Evolutionary conservation across 2,329 filamentous ascomycete genomes (phyloP).

Genomic region (Metarhizium anisopliae): DNA sequence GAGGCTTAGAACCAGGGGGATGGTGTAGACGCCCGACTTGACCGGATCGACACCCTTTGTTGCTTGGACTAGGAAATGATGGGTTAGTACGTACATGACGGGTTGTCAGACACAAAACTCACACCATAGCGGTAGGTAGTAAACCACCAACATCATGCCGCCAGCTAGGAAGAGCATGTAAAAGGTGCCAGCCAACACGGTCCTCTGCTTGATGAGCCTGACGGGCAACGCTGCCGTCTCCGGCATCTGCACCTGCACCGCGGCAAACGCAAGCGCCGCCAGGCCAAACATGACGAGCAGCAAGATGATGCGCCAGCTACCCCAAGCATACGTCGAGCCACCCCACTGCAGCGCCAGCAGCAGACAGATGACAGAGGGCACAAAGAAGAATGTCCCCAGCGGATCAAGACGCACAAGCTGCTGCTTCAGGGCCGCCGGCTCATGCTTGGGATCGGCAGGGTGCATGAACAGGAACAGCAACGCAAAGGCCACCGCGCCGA

Average conservation of each 20-base stretch:
- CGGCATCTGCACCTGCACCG: slow-evolving; percentile 43
- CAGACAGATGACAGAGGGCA: slow-evolving; percentile 50
- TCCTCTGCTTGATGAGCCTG: slow-evolving; percentile 44
- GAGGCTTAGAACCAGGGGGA: slow-evolving; percentile 47
- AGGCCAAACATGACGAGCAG: slow-evolving; percentile 43
- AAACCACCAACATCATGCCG: slow-evolving; percentile 45
- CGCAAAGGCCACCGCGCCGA: slow-evolving; percentile 41
- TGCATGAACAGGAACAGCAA: slow-evolving; percentile 41
- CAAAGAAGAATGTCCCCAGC: slow-evolving; percentile 49
- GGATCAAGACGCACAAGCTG: slow-evolving; percentile 48
- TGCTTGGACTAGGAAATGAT: slow-evolving; percentile 38
- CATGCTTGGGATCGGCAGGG: slow-evolving; percentile 23
- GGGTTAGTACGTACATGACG: not conserved
- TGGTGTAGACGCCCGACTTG: slow-evolving; percentile 47
- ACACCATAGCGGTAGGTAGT: slow-evolving; percentile 48
- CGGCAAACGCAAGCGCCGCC: slow-evolving; percentile 36
- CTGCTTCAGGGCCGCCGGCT: slow-evolving; percentile 23
- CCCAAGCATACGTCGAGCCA: slow-evolving; percentile 44
- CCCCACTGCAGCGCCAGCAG: slow-evolving; percentile 58
- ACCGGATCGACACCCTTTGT: slow-evolving; percentile 43
- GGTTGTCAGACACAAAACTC: slow-evolving; percentile 16
- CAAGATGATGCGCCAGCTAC: slow-evolving; percentile 40
- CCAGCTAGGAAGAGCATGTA: slow-evolving; percentile 39
- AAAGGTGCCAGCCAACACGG: slow-evolving; percentile 38
- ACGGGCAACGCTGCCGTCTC: slow-evolving; percentile 48